A percentile compares a stretch with the other conserved stretches of the same genome.
These are phyloP conservation scores for Malassezia slooffiae DNA, from an alignment of 1,284 basidiomycete species.

Conservation along the genomic window DNA sequence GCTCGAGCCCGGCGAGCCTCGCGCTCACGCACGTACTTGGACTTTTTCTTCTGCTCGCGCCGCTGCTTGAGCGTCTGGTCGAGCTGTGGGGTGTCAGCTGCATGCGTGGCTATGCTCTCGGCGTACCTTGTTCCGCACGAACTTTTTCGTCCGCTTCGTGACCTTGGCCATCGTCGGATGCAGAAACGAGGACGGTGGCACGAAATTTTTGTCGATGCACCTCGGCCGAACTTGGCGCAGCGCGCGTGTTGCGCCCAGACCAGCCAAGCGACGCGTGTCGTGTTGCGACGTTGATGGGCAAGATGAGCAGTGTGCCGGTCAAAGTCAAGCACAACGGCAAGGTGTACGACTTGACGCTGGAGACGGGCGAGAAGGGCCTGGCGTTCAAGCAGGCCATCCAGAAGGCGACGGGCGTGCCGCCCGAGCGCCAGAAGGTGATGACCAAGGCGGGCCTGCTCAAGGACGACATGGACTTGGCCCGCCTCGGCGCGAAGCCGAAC, in stretches of 20 bases:
- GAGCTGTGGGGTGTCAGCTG: too few species aligned
- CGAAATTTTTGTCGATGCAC: constrained; percentile 9
- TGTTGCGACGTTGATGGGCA: constrained; percentile 23
- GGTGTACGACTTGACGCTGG: constrained; percentile 50
- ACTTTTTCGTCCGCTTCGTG: constrained; percentile 43
- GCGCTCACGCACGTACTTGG: constrained; percentile 22
- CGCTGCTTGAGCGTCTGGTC: constrained; percentile 36
- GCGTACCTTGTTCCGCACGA: constrained; percentile 33
- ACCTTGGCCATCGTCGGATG: constrained; percentile 33
- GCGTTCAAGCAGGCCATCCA: constrained; percentile 75
- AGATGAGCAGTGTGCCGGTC: constrained; percentile 51
- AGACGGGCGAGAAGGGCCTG: constrained; percentile 58
- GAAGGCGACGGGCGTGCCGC: constrained; percentile 70
- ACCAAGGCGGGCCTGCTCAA: constrained; percentile 76
- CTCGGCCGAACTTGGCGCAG: constrained; percentile 6
- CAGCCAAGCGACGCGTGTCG: not conserved
- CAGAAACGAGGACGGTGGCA: not conserved
- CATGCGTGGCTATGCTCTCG: too few species aligned
- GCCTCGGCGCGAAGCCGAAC: constrained; percentile 19
- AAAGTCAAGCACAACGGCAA: constrained; percentile 87
- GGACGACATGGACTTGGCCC: too few species aligned
- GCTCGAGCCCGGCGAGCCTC: constrained; percentile 9
- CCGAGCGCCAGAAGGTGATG: constrained; percentile 91
- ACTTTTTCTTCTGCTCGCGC: constrained; percentile 34
- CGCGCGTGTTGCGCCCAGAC: not conserved